These are phyloP conservation scores for Ramaria sp. DNA, from an alignment of 768 basidiomycete species.

Conservation along the genomic window DNA sequence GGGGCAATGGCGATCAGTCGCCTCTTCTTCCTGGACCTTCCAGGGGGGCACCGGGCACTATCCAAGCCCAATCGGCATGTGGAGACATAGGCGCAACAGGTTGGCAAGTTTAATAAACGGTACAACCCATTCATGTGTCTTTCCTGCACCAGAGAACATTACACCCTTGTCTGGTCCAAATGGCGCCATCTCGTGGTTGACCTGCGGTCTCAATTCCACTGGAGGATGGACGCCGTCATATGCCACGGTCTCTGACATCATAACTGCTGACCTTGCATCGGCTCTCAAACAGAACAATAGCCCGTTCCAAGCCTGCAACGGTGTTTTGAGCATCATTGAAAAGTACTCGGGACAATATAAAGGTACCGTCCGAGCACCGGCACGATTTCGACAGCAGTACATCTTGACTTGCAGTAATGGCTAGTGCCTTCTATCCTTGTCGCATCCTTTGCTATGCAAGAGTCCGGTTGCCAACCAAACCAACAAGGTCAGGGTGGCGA, in stretches of 20 bases:
- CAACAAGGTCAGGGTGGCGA: constrained; percentile 69
- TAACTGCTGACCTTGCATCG: constrained; percentile 32
- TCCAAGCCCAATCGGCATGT: constrained; percentile 8
- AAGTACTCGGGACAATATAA: constrained; percentile 36
- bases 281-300: constrained; percentile 37
- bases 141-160: constrained; percentile 1
- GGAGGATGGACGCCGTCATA: constrained; percentile 70
- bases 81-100: constrained; percentile 9
- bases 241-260: constrained; percentile 41
- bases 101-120: not conserved
- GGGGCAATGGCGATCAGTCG: constrained; percentile 1
- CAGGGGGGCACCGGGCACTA: constrained; percentile 1
- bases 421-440: constrained; percentile 64
- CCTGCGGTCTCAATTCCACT: constrained; percentile 53
- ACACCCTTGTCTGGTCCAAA: constrained; percentile 15
- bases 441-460: constrained; percentile 86
- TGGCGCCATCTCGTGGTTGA: constrained; percentile 51
- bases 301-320: constrained; percentile 48
- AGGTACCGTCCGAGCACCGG: constrained; percentile 19
- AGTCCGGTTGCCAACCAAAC: constrained; percentile 61
- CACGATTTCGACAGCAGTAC: not conserved
- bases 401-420: not conserved
- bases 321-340: constrained; percentile 42
- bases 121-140: not conserved
- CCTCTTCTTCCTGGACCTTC: constrained; percentile 9